Base-by-base conservation (phyloP, 805 yeast species). In the Cyberlindnera mrakii region DNA sequence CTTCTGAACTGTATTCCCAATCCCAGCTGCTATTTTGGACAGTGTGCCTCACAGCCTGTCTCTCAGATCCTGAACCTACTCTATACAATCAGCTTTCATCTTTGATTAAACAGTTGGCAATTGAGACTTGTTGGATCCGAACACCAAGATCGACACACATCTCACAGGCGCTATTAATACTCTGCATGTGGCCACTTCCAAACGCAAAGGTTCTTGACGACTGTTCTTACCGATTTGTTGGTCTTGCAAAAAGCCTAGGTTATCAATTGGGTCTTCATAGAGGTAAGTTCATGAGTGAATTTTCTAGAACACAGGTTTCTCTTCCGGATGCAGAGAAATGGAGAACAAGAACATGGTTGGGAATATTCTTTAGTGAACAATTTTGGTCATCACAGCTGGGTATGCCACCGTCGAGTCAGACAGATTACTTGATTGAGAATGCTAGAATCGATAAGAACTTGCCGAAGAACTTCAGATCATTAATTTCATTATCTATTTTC, bases 71-170 rank as follows among this genome's bases (percentile, higher is more conserved):
- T 0, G 91, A 85, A 39, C 96, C 97, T 3, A 72, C 85, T 0
- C 59, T 88, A 37, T 90, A 90, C 67, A 77, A 78, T 62, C 73
- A 83, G 25, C 67, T 89, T 37, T 83, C 93, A 14, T 77, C 86
- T 2, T 69, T 87, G 34, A 85, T 90, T 51, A 86, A 85, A 55
- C 93, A 86, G 55, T 66, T 89, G 51, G 96, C 96, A 0, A 87
- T 87, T 41, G 95, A 86, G 56, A 86, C 95, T 0, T 88, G 96
- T 64, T 87, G 96, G 95, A 78, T 89, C 39, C 70, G 90, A 44
- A 90, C 97, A 0, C 96, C 97, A 3, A 73, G 97, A 57, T 85
- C 96, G 3, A 86, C 96, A 0, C 96, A 90, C 60, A 90, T 90
- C 33, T 87, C 90, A 7, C 97, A 90, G 58, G 95, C 96, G 0